Percentiles rank a stretch among this genome's conserved stretches.
These are phyloP conservation scores for Leccinum broughii DNA, from an alignment of 768 basidiomycete species.

Conservation along the genomic window DNA sequence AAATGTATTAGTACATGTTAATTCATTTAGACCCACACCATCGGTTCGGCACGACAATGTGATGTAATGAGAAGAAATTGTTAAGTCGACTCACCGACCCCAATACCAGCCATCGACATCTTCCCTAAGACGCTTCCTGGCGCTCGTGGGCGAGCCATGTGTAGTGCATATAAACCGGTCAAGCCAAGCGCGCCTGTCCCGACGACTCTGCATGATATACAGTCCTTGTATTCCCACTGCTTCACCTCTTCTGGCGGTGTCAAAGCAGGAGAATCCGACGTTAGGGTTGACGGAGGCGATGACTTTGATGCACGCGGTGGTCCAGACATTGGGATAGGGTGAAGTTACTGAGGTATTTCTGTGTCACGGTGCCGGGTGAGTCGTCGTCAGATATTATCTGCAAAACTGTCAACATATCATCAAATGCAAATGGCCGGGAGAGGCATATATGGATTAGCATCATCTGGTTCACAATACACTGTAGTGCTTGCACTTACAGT, in stretches of 20 bases:
- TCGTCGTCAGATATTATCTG: too few relatives aligned
- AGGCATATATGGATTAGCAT: too few relatives aligned
- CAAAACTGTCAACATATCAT: too few relatives aligned
- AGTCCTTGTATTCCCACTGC: slow-evolving; percentile 44
- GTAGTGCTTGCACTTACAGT: too few relatives aligned
- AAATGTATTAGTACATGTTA: too few relatives aligned
- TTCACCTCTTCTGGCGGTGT: slow-evolving; percentile 8
- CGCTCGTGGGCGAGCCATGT: slow-evolving; percentile 59
- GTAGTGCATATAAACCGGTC: slow-evolving; percentile 67
- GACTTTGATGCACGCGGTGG: slow-evolving; percentile 17
- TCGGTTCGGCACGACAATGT: too few relatives aligned
- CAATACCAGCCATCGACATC: slow-evolving; percentile 58
- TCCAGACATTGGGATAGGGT: slow-evolving; percentile 18
- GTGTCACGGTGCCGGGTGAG: not conserved
- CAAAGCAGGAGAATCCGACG: slow-evolving; percentile 1
- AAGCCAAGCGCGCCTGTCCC: slow-evolving; percentile 64
- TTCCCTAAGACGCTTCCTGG: slow-evolving; percentile 64
- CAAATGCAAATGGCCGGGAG: too few relatives aligned
- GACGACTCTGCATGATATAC: slow-evolving; percentile 68
- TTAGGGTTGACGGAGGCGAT: not conserved
- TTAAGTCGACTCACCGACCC: slow-evolving; percentile 45
- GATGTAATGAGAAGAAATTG: too few relatives aligned
- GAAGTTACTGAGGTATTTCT: not conserved
- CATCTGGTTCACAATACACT: too few relatives aligned
- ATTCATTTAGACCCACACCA: not conserved